Percentiles rank a stretch among this genome's conserved stretches.
Conservation (phyloP, 768 basidiomycete species). For the Pholiota molesta region DNA sequence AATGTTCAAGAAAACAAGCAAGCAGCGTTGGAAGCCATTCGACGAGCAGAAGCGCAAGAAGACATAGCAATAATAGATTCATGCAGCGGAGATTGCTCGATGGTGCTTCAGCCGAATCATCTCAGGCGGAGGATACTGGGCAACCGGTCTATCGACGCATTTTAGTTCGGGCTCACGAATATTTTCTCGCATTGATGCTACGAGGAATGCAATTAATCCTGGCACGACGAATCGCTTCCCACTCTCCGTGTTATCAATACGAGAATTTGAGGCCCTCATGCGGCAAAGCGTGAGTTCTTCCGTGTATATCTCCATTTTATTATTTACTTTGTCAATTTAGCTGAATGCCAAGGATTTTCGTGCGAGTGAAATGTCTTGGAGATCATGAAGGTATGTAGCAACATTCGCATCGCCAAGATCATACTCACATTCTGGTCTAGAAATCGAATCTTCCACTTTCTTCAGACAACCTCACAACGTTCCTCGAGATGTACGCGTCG, state of each 20-base stretch:
- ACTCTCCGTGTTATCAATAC: conserved; percentile 46
- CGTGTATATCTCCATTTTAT: conserved; percentile 6
- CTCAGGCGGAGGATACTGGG: conserved; percentile 8
- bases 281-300: conserved; percentile 46
- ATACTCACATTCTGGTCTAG: conserved; percentile 27
- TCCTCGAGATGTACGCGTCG: conserved; percentile 54
- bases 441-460: conserved; percentile 44
- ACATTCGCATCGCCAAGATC: background rate
- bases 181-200: conserved; percentile 35
- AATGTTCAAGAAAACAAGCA: conserved; percentile 8
- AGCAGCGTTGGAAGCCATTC: conserved; percentile 17
- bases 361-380: conserved; percentile 53
- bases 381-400: conserved; percentile 54
- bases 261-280: conserved; percentile 60
- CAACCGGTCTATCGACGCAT: conserved; percentile 35
- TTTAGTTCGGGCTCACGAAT: conserved; percentile 37
- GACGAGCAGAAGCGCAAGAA: conserved; percentile 28
- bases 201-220: conserved; percentile 21
- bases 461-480: conserved; percentile 43
- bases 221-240: conserved; percentile 33
- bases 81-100: conserved; percentile 37
- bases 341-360: conserved; percentile 46
- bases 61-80: conserved; percentile 36
- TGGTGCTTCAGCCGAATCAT: conserved; percentile 7
- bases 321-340: conserved; percentile 33